Evolutionary conservation across 768 basidiomycete genomes (phyloP).

Genomic region (Tylopilus felleus): DNA sequence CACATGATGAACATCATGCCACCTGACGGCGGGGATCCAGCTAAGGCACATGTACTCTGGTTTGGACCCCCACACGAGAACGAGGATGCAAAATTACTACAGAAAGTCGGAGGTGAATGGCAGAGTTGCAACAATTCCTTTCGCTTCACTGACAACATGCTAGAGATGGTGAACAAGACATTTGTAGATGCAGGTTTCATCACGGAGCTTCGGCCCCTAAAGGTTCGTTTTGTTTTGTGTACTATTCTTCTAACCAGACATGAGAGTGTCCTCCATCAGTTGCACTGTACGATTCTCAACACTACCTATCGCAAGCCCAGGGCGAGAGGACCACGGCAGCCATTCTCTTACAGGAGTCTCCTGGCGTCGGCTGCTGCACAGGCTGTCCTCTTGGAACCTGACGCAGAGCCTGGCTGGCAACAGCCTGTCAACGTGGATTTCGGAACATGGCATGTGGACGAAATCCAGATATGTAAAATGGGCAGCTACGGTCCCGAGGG

Average conservation of each 20-base stretch:
- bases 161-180: constrained; percentile 41
- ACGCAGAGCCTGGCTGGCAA: constrained; percentile 1
- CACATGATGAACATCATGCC: constrained; percentile 49
- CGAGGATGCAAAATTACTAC: constrained; percentile 31
- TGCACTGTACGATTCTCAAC: constrained; percentile 53
- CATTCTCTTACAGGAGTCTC: constrained; percentile 42
- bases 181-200: constrained; percentile 44
- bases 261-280: constrained; percentile 22
- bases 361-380: constrained; percentile 28
- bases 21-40: constrained; percentile 33
- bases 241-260: not conserved
- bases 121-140: not conserved
- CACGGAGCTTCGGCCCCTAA: constrained; percentile 47
- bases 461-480: constrained; percentile 69
- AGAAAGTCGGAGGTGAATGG: constrained; percentile 34
- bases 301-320: constrained; percentile 42
- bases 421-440: constrained; percentile 41
- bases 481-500: constrained; percentile 61
- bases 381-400: constrained; percentile 2
- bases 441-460: constrained; percentile 51
- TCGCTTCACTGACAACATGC: constrained; percentile 3
- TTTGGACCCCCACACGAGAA: constrained; percentile 42
- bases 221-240: constrained; percentile 33
- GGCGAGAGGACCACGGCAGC: constrained; percentile 26
- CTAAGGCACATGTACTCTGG: constrained; percentile 55